phyloP scores from a whole-genome alignment of 2,329 filamentous ascomycete genomes.

The Diaporthe batatas region DNA sequence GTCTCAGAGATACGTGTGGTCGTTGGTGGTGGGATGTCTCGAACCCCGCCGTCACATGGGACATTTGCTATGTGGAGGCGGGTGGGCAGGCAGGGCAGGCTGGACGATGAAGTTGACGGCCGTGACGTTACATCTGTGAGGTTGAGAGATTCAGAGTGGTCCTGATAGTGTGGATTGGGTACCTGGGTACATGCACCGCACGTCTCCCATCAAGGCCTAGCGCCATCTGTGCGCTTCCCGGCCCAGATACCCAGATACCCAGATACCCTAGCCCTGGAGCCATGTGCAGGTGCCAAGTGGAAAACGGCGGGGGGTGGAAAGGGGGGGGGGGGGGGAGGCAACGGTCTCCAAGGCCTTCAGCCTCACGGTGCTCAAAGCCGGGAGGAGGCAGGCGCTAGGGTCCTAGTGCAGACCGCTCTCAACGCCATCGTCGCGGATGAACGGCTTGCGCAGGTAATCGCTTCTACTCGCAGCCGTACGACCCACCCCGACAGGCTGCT shows the following conservation, averaged over 20 bases:
- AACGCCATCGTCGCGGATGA: not conserved
- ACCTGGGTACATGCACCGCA: not conserved
- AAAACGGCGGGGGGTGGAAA: not conserved
- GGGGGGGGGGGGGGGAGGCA: not conserved
- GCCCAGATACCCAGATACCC: too few relatives aligned
- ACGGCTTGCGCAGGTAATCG: not conserved
- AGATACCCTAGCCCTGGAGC: not conserved
- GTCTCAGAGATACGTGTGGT: constrained; percentile 40
- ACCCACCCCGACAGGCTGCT: not conserved
- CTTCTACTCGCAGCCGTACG: not conserved
- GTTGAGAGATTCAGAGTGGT: not conserved
- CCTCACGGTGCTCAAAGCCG: constrained; percentile 12
- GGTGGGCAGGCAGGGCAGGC: not conserved
- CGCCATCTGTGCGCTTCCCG: not conserved
- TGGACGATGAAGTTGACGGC: constrained; percentile 1
- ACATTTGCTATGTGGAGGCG: constrained; percentile 16
- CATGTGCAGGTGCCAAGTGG: not conserved
- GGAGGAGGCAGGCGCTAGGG: constrained; percentile 9
- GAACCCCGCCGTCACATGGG: constrained; percentile 29
- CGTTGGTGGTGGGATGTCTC: constrained; percentile 5
- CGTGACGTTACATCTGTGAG: constrained; percentile 38
- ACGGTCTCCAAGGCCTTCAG: not conserved
- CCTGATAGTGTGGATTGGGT: not conserved
- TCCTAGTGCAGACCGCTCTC: constrained; percentile 13
- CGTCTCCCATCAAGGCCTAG: not conserved